These are phyloP conservation scores for Pseudomicrostroma phylloplanum DNA, from an alignment of 1,284 basidiomycete genomes.

Conservation along the genomic window DNA sequence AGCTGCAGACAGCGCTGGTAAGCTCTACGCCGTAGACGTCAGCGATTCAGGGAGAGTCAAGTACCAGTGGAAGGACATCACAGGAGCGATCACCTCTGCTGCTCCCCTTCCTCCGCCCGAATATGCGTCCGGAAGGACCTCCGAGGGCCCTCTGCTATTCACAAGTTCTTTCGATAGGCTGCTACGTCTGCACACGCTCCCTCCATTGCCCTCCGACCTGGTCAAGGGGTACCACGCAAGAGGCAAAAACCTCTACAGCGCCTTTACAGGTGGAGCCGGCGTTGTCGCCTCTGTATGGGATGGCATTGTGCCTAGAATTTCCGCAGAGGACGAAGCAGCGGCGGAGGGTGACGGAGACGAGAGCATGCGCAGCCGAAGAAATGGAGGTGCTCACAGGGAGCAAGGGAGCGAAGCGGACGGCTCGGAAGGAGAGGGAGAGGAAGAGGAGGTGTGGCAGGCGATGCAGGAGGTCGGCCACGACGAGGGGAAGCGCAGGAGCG, in stretches of 20 bases:
- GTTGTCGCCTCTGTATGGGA: conserved; percentile 27
- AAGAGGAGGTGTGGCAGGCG: conserved; percentile 24
- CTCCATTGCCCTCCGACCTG: background rate
- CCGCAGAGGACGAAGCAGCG: background rate
- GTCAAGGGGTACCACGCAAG: conserved; percentile 15
- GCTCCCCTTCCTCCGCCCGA: conserved; percentile 4
- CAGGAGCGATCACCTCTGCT: conserved; percentile 11
- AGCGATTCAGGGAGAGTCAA: conserved; percentile 16
- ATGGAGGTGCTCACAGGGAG: too few relatives aligned
- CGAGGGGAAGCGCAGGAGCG: background rate
- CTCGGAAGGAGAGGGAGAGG: conserved; percentile 18
- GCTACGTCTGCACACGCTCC: conserved; percentile 11
- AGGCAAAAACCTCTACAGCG: conserved; percentile 16
- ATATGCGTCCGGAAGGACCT: background rate
- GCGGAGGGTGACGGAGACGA: conserved; percentile 5
- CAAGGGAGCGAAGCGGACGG: background rate
- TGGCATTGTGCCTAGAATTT: conserved; percentile 15
- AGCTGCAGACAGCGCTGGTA: conserved; percentile 28
- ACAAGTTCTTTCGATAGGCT: conserved; percentile 8
- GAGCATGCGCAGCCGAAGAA: background rate
- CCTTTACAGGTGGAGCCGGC: conserved; percentile 9
- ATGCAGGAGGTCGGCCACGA: conserved; percentile 22
- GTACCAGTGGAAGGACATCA: conserved; percentile 28
- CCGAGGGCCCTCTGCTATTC: background rate
- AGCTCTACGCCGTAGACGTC: conserved; percentile 32